phyloP scores from a whole-genome alignment of 352 stramenopile species.

The Phytophthora litchii region DNA sequence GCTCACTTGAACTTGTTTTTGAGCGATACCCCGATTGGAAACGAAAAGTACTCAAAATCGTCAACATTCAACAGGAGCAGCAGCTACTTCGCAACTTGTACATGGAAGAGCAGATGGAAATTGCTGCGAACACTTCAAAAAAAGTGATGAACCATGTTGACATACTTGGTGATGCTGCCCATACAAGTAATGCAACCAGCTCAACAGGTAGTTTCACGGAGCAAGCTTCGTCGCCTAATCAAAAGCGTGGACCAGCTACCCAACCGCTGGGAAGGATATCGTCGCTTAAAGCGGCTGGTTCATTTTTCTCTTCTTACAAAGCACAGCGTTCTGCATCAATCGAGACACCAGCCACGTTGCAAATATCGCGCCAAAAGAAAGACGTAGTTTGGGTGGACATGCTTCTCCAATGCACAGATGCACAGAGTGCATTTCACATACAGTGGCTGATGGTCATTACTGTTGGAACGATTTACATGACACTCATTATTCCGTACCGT shows the following conservation, averaged over 20 bases:
- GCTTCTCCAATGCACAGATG: slow-evolving; percentile 48
- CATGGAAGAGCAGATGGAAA: slow-evolving; percentile 65
- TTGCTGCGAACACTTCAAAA: slow-evolving; percentile 15
- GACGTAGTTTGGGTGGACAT: slow-evolving; percentile 55
- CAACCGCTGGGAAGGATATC: slow-evolving; percentile 7
- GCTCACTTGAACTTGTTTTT: slow-evolving; percentile 63
- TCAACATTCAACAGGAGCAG: slow-evolving; percentile 58
- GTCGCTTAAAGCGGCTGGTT: slow-evolving; percentile 5
- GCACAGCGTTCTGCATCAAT: slow-evolving; percentile 23
- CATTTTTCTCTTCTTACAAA: slow-evolving; percentile 39
- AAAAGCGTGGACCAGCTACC: not conserved
- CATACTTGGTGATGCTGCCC: slow-evolving; percentile 5
- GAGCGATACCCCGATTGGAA: slow-evolving; percentile 73
- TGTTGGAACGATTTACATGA: slow-evolving; percentile 48
- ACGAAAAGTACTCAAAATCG: slow-evolving; percentile 57
- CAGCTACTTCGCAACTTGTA: slow-evolving; percentile 61
- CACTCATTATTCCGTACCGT: slow-evolving; percentile 45
- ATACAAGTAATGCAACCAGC: not conserved
- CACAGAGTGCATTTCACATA: slow-evolving; percentile 48
- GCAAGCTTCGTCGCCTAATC: not conserved
- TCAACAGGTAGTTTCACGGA: slow-evolving; percentile 8
- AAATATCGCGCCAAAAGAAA: slow-evolving; percentile 12
- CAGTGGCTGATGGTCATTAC: slow-evolving; percentile 43
- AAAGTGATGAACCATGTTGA: slow-evolving; percentile 24
- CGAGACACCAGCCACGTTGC: slow-evolving; percentile 7